phyloP scores from a whole-genome alignment of 2,329 filamentous ascomycete species.

The Alternaria sp. region DNA sequence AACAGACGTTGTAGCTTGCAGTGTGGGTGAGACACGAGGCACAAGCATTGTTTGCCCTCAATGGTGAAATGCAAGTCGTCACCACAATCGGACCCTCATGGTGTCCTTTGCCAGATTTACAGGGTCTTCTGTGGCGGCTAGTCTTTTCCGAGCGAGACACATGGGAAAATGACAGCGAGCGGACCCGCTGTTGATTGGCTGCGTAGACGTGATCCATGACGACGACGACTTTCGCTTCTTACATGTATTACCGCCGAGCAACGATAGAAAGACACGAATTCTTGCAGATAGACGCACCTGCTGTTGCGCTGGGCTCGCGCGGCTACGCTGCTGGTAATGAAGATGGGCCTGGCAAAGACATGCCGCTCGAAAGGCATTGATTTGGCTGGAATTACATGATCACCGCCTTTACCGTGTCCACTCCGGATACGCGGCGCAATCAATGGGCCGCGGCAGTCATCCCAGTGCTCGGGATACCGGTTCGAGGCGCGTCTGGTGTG shows the following conservation, averaged over 20 bases:
- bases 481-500: constrained; percentile 5
- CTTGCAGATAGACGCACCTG: constrained; percentile 4
- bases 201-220: constrained; percentile 14
- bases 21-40: background rate
- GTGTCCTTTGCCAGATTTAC: constrained; percentile 7
- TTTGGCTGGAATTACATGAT: background rate
- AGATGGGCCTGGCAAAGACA: background rate
- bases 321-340: background rate
- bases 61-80: constrained; percentile 15
- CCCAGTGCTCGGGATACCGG: constrained; percentile 1
- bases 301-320: background rate
- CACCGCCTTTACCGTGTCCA: background rate
- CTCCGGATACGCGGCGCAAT: background rate
- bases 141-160: constrained; percentile 9
- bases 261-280: constrained; percentile 6
- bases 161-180: constrained; percentile 4
- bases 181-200: constrained; percentile 19
- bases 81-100: constrained; percentile 14
- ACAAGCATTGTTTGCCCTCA: background rate
- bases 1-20: background rate
- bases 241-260: constrained; percentile 4
- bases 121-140: constrained; percentile 14
- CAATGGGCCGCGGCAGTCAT: background rate
- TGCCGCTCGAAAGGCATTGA: background rate
- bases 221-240: constrained; percentile 32